A percentile compares a stretch with the other conserved stretches of the same genome.
phyloP scores from a whole-genome alignment of 345 rosid genomes.

The Arabis alpina region DNA sequence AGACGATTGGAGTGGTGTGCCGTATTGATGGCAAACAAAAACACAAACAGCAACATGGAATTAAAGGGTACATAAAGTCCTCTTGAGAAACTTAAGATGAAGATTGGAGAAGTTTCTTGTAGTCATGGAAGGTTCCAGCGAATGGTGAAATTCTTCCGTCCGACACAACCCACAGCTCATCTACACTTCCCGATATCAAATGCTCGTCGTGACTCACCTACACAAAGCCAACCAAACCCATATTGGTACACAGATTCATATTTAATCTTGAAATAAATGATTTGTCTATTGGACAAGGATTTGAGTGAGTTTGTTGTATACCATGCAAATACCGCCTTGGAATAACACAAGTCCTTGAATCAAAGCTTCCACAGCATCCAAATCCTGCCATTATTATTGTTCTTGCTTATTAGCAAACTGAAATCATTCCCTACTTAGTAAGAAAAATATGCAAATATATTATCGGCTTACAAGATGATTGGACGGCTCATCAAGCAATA shows the following conservation, averaged over 20 bases:
- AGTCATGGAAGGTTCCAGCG: constrained; percentile 85
- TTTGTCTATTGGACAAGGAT: neutral
- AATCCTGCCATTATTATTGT: constrained; percentile 53
- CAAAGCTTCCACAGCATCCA: constrained; percentile 99
- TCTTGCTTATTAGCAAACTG: constrained; percentile 13
- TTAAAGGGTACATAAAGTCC: neutral
- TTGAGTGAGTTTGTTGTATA: constrained; percentile 21
- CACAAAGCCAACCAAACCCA: neutral
- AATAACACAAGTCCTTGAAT: constrained; percentile 96
- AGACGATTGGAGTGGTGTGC: too few relatives aligned
- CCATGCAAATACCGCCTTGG: constrained; percentile 99
- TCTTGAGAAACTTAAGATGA: constrained; percentile 39
- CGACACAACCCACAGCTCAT: constrained; percentile 92
- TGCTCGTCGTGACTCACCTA: constrained; percentile 99
- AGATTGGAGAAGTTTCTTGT: constrained; percentile 85
- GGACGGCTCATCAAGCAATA: constrained; percentile 97
- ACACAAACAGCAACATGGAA: constrained; percentile 9
- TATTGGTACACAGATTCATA: neutral
- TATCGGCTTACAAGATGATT: constrained; percentile 90
- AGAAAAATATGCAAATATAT: neutral
- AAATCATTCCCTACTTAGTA: constrained; percentile 7
- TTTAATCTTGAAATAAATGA: neutral
- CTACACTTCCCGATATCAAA: constrained; percentile 95
- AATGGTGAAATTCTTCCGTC: constrained; percentile 78
- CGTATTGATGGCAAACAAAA: constrained; percentile 6